These are phyloP conservation scores for Solanum gracilifrons DNA, from an alignment of 257 asterid species.

Conservation along the genomic window DNA sequence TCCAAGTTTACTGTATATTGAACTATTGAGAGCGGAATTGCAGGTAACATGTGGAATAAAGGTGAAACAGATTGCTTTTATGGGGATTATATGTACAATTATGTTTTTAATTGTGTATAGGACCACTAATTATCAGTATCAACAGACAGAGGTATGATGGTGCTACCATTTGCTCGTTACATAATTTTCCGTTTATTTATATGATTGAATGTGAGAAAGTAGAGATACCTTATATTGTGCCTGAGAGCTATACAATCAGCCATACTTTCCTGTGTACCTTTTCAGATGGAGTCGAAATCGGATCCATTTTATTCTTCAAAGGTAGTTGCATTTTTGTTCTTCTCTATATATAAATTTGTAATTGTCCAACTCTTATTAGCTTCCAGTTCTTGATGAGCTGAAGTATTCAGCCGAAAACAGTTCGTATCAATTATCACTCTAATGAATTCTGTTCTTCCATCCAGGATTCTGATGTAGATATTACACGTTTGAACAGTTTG, in stretches of 20 bases:
- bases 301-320: constrained; percentile 27
- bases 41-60: constrained; percentile 45
- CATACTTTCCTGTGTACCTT: neutral
- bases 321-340: constrained; percentile 16
- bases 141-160: constrained; percentile 45
- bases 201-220: neutral
- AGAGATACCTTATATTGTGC: neutral
- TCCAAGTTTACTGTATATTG: neutral
- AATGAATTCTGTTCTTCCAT: neutral
- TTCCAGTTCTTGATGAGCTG: neutral
- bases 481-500: constrained; percentile 23
- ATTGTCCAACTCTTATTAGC: neutral
- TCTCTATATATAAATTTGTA: neutral
- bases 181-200: neutral
- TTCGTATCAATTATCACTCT: neutral
- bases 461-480: constrained; percentile 28
- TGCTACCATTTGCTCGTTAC: too few relatives aligned
- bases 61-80: constrained; percentile 52
- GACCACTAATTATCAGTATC: constrained; percentile 61
- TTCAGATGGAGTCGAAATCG: constrained; percentile 44
- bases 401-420: neutral
- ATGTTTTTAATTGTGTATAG: constrained; percentile 46
- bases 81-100: constrained; percentile 48
- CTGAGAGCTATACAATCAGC: neutral
- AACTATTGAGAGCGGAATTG: neutral